These are phyloP conservation scores for Lachancea cidri DNA, from an alignment of 805 yeast species.

Conservation along the genomic window DNA sequence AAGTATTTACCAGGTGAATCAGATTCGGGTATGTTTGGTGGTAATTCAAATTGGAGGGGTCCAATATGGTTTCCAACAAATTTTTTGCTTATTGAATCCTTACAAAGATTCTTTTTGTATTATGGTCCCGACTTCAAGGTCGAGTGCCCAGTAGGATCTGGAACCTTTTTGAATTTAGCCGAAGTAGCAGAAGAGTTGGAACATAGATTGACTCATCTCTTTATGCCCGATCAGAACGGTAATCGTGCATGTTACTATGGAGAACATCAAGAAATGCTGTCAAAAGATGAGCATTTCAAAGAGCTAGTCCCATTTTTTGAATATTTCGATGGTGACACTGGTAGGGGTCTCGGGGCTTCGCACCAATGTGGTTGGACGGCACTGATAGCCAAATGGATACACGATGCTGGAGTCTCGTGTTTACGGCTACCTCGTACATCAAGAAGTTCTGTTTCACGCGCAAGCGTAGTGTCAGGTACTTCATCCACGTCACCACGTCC, in stretches of 20 bases:
- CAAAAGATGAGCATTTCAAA: constrained; percentile 63
- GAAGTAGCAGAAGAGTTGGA: constrained; percentile 89
- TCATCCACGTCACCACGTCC: constrained; percentile 12
- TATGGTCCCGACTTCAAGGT: constrained; percentile 83
- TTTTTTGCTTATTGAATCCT: constrained; percentile 76
- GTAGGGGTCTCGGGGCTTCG: constrained; percentile 87
- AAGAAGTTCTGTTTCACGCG: constrained; percentile 34
- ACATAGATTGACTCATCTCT: constrained; percentile 75
- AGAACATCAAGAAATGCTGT: constrained; percentile 49
- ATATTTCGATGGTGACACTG: constrained; percentile 91
- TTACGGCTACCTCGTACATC: constrained; percentile 28
- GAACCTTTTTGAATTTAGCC: constrained; percentile 68
- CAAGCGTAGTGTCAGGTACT: constrained; percentile 7
- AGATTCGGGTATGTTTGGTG: constrained; percentile 91
- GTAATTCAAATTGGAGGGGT: constrained; percentile 96
- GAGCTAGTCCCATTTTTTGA: constrained; percentile 79
- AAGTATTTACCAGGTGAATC: too few relatives aligned
- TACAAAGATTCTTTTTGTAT: constrained; percentile 81
- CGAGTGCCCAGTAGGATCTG: constrained; percentile 84
- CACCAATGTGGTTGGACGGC: constrained; percentile 98
- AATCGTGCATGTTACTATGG: constrained; percentile 78
- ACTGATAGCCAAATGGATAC: constrained; percentile 84
- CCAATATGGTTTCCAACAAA: constrained; percentile 96
- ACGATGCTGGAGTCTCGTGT: constrained; percentile 73
- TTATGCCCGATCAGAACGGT: constrained; percentile 61